Evolutionary conservation across 441 rosid species (phyloP), one percentile per base, ranked within the genome.

Genomic region (Populus hybrid): DNA sequence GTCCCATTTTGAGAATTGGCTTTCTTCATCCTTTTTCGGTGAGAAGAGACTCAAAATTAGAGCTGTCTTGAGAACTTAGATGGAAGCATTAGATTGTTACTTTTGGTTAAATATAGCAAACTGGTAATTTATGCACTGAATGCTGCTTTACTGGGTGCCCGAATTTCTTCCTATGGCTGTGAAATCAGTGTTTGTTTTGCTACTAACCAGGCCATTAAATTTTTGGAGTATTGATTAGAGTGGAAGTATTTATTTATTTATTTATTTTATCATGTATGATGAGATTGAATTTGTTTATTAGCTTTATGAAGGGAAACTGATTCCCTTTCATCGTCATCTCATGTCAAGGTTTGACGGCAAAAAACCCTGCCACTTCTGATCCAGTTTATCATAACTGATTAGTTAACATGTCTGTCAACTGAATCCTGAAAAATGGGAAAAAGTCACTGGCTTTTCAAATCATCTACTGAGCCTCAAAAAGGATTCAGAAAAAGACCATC

Each of bases 391-490:
- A 36, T 34, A 83, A 83, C 74, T 74, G 83, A 1, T 59, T 83
- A 68, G 85, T 77, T 40, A 73, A 74, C 66, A 14, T 77, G 74
- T 67, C 76, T 34, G 77, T 83, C 42, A 77, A 80, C 67, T 73
- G 83, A 5, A 65, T 83, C 10, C 32, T 83, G 70, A 78, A 72
- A 71, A 74, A 67, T 3, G 85, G 83, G 50, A 80, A 77, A 53
- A 76, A 83, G 65, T 83, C 83, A n/a, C 72, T 83, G 75, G 83
- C 81, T 21, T 83, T 9, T 35, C 69, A 7, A 11, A 80, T 83
- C 18, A 64, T 74, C 6, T 83, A 80, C 40, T 59, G 40, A 42
- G 79, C 85, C 8, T 32, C 80, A 71, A 83, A 74, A 71, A 66
- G 73, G 71, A 67, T 79, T 65, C 85, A 76, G 30, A 34, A n/a